Base-by-base conservation (phyloP, 495 filamentous ascomycete species). In the Glonium stellatum region DNA sequence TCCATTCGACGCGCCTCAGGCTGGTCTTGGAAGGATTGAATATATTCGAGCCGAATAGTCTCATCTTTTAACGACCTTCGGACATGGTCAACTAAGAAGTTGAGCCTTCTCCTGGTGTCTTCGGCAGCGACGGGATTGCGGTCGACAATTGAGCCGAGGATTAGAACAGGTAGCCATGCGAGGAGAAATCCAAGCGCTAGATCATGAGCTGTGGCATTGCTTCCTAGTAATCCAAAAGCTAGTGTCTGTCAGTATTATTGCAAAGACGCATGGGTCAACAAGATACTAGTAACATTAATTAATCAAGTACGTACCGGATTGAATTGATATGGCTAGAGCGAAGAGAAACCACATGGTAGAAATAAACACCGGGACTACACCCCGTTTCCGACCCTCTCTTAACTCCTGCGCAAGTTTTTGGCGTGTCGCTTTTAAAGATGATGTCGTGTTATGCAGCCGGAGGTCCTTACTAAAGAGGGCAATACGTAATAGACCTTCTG, bases 81-180 rank as follows among this genome's bases (percentile, higher is more conserved):
- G 15, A 73, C 66, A 15, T 54, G 60, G 34, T 73, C 66, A 23
- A 79, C 62, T 0, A 75, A 46, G 13, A 61, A 47, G 48, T 76
- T 79, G 8, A 78, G 48, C 41, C 73, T 73, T n/a, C 34, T 52
- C 36, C 73, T 60, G 12, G 70, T 71, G 35, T 75, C 61, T 18
- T 69, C 72, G 0, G 74, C 60, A 4, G 75, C 73, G 13, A 69
- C 67, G 0, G 78, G 77, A 54, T 81, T 81, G 11, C 79, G 71
- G 63, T 81, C 79, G 3, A 78, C 67, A 37, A 82, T 79, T 10
- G 64, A 67, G 48, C 71, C 71, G 2, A 78, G 56, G 19, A 79
- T 69, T 13, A 82, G 57, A n/a, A 80, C 59, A 11, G 79, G 79
- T 5, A 81, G 54, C 79, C 78, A 81, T 4, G 69, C 64, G 19